Percentiles rank a stretch among this genome's conserved stretches.
These are phyloP conservation scores for Chytriomyces sp. DNA, from an alignment of 192 early-diverging fungal genomes.

Conservation along the genomic window DNA sequence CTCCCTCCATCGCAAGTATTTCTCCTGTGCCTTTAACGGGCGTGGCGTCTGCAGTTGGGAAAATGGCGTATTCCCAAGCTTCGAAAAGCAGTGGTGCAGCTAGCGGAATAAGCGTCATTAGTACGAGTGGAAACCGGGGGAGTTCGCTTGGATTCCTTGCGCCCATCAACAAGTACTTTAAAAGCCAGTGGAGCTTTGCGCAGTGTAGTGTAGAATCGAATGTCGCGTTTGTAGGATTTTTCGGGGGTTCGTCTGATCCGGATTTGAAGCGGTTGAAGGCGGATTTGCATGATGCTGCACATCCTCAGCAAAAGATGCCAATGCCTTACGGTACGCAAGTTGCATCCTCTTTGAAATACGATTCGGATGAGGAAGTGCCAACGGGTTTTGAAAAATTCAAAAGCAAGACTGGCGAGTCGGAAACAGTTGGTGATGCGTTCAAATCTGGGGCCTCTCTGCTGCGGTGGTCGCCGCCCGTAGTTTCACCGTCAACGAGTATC, in stretches of 20 bases:
- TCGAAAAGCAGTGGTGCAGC: conserved; percentile 30
- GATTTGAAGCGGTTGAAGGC: conserved; percentile 8
- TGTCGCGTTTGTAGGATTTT: conserved; percentile 80
- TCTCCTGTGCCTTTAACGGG: not conserved
- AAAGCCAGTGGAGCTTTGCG: conserved; percentile 92
- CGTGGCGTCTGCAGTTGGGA: no score
- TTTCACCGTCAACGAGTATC: not conserved
- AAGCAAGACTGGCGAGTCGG: not conserved
- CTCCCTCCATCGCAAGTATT: not conserved
- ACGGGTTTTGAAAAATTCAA: not conserved
- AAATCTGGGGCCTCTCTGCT: not conserved
- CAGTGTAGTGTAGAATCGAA: conserved; percentile 80
- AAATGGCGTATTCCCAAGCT: conserved; percentile 23
- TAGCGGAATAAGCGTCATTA: conserved; percentile 8
- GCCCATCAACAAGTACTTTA: conserved; percentile 80
- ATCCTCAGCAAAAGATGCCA: not conserved
- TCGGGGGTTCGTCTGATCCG: conserved; percentile 53
- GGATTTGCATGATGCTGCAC: not conserved
- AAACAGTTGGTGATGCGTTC: not conserved
- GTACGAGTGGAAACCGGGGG: conserved; percentile 54
- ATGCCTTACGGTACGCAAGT: no score
- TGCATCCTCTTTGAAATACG: no score
- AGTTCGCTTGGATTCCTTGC: conserved; percentile 41
- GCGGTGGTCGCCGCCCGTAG: conserved; percentile 4
- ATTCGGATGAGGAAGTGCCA: not conserved